Evolutionary conservation across 1,139 yeast genomes (phyloP).

Genomic region (Lodderomyces margitis): DNA sequence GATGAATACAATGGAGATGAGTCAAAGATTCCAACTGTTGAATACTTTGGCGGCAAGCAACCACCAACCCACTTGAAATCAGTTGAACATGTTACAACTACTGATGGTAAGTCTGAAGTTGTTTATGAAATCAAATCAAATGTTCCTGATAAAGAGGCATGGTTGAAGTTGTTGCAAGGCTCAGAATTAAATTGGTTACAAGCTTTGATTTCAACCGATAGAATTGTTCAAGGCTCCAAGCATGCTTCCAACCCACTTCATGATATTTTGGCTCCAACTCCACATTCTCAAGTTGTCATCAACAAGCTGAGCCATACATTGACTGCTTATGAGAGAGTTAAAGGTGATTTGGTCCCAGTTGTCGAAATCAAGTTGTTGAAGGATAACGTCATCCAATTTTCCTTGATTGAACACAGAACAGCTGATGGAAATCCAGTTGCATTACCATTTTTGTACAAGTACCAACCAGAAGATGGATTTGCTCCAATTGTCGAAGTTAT

Average conservation of each 20-base stretch:
- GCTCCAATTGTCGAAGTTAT: slow-evolving; percentile 92
- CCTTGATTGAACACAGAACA: slow-evolving; percentile 86
- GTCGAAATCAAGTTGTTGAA: slow-evolving; percentile 57
- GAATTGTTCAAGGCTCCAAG: slow-evolving; percentile 81
- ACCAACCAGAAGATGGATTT: slow-evolving; percentile 83
- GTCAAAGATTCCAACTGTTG: slow-evolving; percentile 78
- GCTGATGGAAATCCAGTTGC: slow-evolving; percentile 72
- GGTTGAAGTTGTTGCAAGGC: slow-evolving; percentile 88
- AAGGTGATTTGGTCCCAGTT: slow-evolving; percentile 70
- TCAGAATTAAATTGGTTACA: slow-evolving; percentile 80
- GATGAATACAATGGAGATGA: slow-evolving; percentile 72
- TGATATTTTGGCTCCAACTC: slow-evolving; percentile 74
- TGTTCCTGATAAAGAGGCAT: slow-evolving; percentile 51
- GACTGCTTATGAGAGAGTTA: slow-evolving; percentile 65
- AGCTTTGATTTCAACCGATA: slow-evolving; percentile 77
- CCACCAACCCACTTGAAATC: slow-evolving; percentile 37
- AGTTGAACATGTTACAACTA: slow-evolving; percentile 31
- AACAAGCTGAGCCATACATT: slow-evolving; percentile 57
- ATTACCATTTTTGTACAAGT: slow-evolving; percentile 74
- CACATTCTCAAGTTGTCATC: slow-evolving; percentile 64
- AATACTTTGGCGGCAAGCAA: slow-evolving; percentile 76
- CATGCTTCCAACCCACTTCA: slow-evolving; percentile 78
- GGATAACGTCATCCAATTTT: slow-evolving; percentile 47
- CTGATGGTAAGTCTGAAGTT: slow-evolving; percentile 23
- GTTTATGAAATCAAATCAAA: slow-evolving; percentile 42